phyloP scores from a whole-genome alignment of 495 filamentous ascomycete genomes.

The Trichoderma asperelloides region DNA sequence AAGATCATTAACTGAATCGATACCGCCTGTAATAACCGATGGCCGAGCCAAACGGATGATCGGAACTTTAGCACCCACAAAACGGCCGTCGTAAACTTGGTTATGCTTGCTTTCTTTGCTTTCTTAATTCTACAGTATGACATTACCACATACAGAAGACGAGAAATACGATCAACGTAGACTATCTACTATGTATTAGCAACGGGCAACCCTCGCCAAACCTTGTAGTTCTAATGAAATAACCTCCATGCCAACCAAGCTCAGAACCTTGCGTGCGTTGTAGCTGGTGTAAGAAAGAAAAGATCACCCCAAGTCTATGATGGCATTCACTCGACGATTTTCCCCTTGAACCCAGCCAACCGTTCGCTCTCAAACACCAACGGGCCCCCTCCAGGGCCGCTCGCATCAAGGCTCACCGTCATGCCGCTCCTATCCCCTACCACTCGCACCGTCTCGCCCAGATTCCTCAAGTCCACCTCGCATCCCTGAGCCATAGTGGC shows the following conservation, averaged over 20 bases:
- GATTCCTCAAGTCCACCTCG: conserved; percentile 72
- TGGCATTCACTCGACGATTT: conserved; percentile 22
- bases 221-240: no score
- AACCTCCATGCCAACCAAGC: no score
- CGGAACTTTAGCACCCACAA: no score
- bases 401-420: conserved; percentile 64
- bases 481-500: conserved; percentile 30
- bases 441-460: conserved; percentile 68
- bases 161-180: no score
- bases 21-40: background rate
- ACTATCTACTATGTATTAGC: no score
- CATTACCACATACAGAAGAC: no score
- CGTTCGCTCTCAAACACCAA: conserved; percentile 51
- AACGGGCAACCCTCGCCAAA: no score
- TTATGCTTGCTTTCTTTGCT: no score
- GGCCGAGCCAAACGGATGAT: no score
- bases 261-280: no score
- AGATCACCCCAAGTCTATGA: background rate
- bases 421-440: conserved; percentile 64
- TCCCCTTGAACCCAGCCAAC: conserved; percentile 25
- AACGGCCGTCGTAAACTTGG: no score
- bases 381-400: conserved; percentile 51
- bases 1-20: background rate
- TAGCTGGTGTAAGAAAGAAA: background rate
- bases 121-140: no score